A percentile compares a stretch with the other conserved stretches of the same genome.
These are phyloP conservation scores for Phyllosticta capitalensis DNA, from an alignment of 2,329 filamentous ascomycete genomes.

Conservation along the genomic window DNA sequence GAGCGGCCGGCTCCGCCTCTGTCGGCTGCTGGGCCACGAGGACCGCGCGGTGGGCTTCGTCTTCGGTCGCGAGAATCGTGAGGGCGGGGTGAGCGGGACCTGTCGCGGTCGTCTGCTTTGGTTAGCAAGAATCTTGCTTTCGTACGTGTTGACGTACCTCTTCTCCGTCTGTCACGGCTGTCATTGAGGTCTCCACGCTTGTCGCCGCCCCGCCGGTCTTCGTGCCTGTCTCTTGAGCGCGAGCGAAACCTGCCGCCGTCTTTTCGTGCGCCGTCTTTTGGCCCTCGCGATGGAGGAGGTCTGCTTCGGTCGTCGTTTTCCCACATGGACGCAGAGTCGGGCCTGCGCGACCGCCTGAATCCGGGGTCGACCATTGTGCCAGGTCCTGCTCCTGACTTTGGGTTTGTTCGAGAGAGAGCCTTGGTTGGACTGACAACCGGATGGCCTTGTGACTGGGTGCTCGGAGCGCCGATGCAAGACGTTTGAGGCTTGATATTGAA, in stretches of 20 bases:
- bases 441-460: neutral
- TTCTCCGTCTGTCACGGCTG: slow-evolving; percentile 5
- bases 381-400: neutral
- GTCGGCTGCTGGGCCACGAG: neutral
- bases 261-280: neutral
- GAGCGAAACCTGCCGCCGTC: slow-evolving; percentile 18
- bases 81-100: neutral
- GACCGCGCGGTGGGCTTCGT: slow-evolving; percentile 5
- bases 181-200: slow-evolving; percentile 15
- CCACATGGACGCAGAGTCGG: slow-evolving; percentile 12
- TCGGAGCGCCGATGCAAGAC: neutral
- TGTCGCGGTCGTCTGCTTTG: neutral
- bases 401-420: neutral
- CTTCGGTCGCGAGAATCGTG: neutral
- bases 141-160: neutral
- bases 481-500: neutral
- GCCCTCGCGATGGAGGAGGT: neutral
- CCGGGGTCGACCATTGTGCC: slow-evolving; percentile 11
- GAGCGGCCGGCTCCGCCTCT: neutral
- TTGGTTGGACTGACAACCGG: neutral
- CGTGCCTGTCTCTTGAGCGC: slow-evolving; percentile 16
- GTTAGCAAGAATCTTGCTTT: neutral
- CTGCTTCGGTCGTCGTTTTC: slow-evolving; percentile 10
- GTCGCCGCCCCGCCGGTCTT: slow-evolving; percentile 14
- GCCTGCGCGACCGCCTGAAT: slow-evolving; percentile 12